Evolutionary conservation across 2,329 filamentous ascomycete species (phyloP), one percentile per base, ranked within the genome.

Genomic region (Helminthosporium solani): DNA sequence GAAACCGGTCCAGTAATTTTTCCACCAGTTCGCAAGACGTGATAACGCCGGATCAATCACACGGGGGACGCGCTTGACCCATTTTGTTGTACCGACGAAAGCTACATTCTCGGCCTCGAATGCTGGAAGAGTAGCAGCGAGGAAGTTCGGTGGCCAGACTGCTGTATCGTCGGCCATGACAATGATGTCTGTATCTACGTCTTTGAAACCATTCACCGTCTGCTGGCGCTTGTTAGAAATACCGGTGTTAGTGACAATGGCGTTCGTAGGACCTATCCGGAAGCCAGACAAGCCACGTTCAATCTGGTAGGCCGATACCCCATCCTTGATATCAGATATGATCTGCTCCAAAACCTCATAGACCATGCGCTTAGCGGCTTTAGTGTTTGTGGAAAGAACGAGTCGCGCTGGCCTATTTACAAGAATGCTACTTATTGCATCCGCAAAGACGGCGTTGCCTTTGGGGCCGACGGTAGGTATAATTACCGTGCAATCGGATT

Each of bases 71-170:
- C 45, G 49, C 41, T 58, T 55, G 0, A 61, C 57, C 58, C 56
- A 57, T 30, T 64, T 64, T 5, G 47, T 48, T 4, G 60, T 61
- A 1, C 59, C 60, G 0, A 64, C 54, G 8, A 64, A 46, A 8
- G 54, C 59, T 6, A 64, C 58, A 2, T 49, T 48, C 1, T 43
- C 11, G 5, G 50, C 31, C 2, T 43, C 40, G 35, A 64, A 62
- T 4, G 60, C 54, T 2, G 56, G 54, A 1, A 64, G 47, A 6
- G 50, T 40, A 2, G 46, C 52, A 0, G 27, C 2, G 2, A 64
- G 47, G 23, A 60, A 56, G 1, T 27, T 15, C 2, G 52, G 49
- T 5, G 50, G 33, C 60, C 59, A 60, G 3, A 58, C 44, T 0
- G 49, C 58, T 1, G 51, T 61, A 16, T 64, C 60, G 15, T 64